Evolutionary conservation across 139 green algal species (phyloP).

Genomic region (Volvox africanus): DNA sequence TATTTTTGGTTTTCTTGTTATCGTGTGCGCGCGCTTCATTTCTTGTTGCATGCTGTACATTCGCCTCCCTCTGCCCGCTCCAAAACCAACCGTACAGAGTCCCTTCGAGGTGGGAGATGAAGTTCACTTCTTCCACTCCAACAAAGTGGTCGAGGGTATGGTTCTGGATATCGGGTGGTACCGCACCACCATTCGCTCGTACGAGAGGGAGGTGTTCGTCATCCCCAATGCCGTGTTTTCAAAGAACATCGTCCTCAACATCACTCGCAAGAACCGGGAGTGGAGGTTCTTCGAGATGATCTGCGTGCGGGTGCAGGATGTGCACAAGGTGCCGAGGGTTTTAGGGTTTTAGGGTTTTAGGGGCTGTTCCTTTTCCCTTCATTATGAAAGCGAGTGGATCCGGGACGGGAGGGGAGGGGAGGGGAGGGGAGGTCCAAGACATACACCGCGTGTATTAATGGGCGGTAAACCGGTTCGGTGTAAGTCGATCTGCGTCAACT

Average conservation of each 20-base stretch:
- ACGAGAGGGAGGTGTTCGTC: constrained; percentile 80
- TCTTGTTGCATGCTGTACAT: no score
- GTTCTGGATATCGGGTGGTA: constrained; percentile 95
- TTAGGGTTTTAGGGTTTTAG: no score
- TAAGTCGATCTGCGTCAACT: no score
- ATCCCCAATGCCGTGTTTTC: constrained; percentile 88
- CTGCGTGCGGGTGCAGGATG: constrained; percentile 71
- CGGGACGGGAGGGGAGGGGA: no score
- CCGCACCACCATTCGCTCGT: constrained; percentile 85
- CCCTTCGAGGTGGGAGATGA: constrained; percentile 82
- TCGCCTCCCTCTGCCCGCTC: background rate
- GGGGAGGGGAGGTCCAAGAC: no score
- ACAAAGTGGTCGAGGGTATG: constrained; percentile 86
- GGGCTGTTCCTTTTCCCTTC: no score
- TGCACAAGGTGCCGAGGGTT: constrained; percentile 73
- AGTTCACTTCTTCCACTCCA: constrained; percentile 80
- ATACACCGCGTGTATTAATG: no score
- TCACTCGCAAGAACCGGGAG: constrained; percentile 88
- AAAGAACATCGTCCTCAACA: constrained; percentile 92
- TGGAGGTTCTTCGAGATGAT: constrained; percentile 92
- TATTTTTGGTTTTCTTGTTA: no score
- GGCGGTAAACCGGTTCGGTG: no score
- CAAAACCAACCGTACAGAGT: constrained; percentile 36
- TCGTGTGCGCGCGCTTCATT: no score
- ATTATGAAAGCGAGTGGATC: no score